These are phyloP conservation scores for Serendipita sp. DNA, from an alignment of 768 basidiomycete genomes.

Conservation along the genomic window DNA sequence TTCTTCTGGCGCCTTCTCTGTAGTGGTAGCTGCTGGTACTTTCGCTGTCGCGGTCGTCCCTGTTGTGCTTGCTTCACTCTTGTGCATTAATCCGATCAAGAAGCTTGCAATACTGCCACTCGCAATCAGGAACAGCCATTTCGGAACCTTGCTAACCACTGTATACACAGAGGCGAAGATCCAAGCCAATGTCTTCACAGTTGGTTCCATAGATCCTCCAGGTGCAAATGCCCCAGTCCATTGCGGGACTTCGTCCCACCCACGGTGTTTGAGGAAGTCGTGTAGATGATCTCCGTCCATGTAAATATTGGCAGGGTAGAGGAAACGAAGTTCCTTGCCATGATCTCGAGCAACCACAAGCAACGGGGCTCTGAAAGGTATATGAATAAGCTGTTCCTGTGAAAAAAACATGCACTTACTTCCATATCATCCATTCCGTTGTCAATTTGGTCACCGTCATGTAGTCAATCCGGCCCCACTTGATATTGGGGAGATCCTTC, in stretches of 20 bases:
- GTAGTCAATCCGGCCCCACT: conserved; percentile 80
- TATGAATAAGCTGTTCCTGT: not conserved
- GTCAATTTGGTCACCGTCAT: conserved; percentile 65
- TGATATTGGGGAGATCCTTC: conserved; percentile 52
- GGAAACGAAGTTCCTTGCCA: conserved; percentile 71
- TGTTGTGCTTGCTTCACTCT: not conserved
- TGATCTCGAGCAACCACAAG: conserved; percentile 56
- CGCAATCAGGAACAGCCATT: conserved; percentile 50
- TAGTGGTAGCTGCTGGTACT: not conserved
- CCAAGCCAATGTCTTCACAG: conserved; percentile 43
- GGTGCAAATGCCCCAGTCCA: conserved; percentile 62
- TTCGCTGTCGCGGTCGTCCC: not conserved
- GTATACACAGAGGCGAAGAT: conserved; percentile 37
- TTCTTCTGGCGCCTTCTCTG: not conserved
- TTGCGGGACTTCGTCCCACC: conserved; percentile 43
- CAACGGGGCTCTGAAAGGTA: conserved; percentile 48
- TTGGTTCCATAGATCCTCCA: conserved; percentile 62
- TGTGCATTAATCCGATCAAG: conserved; percentile 49
- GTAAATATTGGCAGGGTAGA: conserved; percentile 45
- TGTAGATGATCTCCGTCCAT: conserved; percentile 44
- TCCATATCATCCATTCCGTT: conserved; percentile 76
- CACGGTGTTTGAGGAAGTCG: conserved; percentile 48
- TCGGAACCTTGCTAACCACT: conserved; percentile 39
- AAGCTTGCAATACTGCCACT: conserved; percentile 56
- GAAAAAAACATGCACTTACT: conserved; percentile 28